Conservation (phyloP, 1,284 basidiomycete genomes). For the Cutaneotrichosporon mucoides region DNA sequence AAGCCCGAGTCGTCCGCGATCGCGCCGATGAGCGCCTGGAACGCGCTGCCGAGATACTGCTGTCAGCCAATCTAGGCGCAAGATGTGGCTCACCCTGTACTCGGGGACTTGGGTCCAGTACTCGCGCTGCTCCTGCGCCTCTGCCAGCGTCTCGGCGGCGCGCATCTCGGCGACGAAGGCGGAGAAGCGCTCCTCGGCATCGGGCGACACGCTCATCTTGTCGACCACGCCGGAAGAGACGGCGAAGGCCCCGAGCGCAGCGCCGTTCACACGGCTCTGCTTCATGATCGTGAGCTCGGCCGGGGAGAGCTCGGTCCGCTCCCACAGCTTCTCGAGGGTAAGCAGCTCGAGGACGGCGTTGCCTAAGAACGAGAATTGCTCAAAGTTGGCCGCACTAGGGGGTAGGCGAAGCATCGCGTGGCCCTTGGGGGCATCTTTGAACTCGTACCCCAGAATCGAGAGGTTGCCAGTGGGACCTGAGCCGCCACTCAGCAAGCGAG, state of each 20-base stretch:
- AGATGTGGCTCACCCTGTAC: too few relatives aligned
- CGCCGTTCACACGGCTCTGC: conserved; percentile 18
- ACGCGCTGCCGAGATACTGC: conserved; percentile 37
- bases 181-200: neutral
- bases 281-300: conserved; percentile 28
- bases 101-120: conserved; percentile 20
- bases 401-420: neutral
- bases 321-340: conserved; percentile 22
- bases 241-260: neutral
- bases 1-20: conserved; percentile 74
- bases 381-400: conserved; percentile 7
- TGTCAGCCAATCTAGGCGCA: neutral
- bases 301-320: conserved; percentile 21
- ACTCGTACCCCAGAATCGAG: conserved; percentile 27
- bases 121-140: conserved; percentile 7
- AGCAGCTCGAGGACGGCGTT: conserved; percentile 30
- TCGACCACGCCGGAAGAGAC: neutral
- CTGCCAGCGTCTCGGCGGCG: conserved; percentile 3
- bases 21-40: conserved; percentile 79
- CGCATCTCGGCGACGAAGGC: neutral
- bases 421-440: conserved; percentile 12
- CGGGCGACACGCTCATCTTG: neutral
- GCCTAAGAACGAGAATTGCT: conserved; percentile 28
- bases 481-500: neutral
- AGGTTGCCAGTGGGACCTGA: neutral